These are phyloP conservation scores for Xanthoconium separans DNA, from an alignment of 1,284 basidiomycete species.

Conservation along the genomic window DNA sequence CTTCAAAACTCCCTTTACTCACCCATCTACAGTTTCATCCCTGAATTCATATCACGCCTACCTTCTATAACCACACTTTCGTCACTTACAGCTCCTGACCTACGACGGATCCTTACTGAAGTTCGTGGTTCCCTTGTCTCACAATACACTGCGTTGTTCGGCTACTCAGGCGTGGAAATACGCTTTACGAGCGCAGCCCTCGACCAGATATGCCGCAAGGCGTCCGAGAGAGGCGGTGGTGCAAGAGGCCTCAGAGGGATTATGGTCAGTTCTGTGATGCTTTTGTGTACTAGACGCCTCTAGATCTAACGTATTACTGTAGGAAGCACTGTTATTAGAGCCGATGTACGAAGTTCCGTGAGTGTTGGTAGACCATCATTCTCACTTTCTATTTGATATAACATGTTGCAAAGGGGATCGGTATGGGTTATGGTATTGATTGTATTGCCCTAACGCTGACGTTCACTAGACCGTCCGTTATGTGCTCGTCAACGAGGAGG, in stretches of 20 bases:
- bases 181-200: constrained; percentile 75
- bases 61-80: constrained; percentile 85
- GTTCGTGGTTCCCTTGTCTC: constrained; percentile 88
- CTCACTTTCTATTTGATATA: background rate
- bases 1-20: constrained; percentile 8
- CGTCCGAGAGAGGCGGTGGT: constrained; percentile 80
- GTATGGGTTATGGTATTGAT: constrained; percentile 29
- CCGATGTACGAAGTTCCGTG: constrained; percentile 92
- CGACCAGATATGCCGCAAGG: constrained; percentile 77
- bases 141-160: constrained; percentile 85
- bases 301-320: constrained; percentile 9
- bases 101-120: constrained; percentile 89
- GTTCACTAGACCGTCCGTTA: constrained; percentile 53
- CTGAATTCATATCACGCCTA: constrained; percentile 90
- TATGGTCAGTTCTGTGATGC: constrained; percentile 54
- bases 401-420: constrained; percentile 39
- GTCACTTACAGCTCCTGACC: constrained; percentile 70
- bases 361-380: constrained; percentile 39
- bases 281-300: background rate
- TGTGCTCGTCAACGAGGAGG: constrained; percentile 57
- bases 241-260: constrained; percentile 87
- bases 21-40: constrained; percentile 67
- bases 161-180: constrained; percentile 78
- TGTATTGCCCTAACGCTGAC: constrained; percentile 6
- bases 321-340: constrained; percentile 80